Base-by-base conservation (phyloP, 371 early-diverging fungal species). In the Saksenaea vasiformis region DNA sequence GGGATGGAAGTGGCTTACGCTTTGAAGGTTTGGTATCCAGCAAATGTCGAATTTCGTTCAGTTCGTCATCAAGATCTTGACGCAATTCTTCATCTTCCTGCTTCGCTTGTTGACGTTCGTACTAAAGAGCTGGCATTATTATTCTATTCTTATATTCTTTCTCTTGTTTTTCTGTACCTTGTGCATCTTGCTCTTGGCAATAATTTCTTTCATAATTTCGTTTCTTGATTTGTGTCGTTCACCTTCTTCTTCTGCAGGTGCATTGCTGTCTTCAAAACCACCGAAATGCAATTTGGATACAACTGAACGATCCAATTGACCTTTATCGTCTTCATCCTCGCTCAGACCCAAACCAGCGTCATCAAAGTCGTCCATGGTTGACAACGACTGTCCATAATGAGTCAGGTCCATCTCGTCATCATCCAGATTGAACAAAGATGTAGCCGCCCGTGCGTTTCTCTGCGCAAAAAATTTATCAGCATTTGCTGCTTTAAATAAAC, bases 161-260 rank as follows among this genome's bases (percentile, higher is more conserved):
- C 57, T 22, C 10, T 22, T 22, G 2, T 10, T 47, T n/a, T 10
- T 22, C n/a, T 22, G 0, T 61, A 74, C 74, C 68, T 95, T 95
- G 85, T 97, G 90, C 71, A 87, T 67, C 76, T 98, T 98, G 83
- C 93, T 92, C 82, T 98, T 98, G 34, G 94, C 92, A 58, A 98
- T 98, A 27, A 98, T 79, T 73, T 98, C 98, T 72, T 93, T 91
- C 98, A 98, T 98, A 58, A 98, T 74, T 76, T 98, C 98, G 27
- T 86, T 86, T 71, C 93, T 92, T 26, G 93, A 87, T 74, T 95
- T 96, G 11, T 82, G 84, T 53, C 84, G 73, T 11, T 85, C 84
- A 34, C 66, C 77, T 14, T 71, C 76, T 28, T 84, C 82, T 34
- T 74, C 83, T 24, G 44, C 67, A 0, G 58, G 64, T 39, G 72